A percentile compares a stretch with the other conserved stretches of the same genome.
These are phyloP conservation scores for Dactylellina drechsleri DNA, from an alignment of 2,329 filamentous ascomycete species.

Conservation along the genomic window DNA sequence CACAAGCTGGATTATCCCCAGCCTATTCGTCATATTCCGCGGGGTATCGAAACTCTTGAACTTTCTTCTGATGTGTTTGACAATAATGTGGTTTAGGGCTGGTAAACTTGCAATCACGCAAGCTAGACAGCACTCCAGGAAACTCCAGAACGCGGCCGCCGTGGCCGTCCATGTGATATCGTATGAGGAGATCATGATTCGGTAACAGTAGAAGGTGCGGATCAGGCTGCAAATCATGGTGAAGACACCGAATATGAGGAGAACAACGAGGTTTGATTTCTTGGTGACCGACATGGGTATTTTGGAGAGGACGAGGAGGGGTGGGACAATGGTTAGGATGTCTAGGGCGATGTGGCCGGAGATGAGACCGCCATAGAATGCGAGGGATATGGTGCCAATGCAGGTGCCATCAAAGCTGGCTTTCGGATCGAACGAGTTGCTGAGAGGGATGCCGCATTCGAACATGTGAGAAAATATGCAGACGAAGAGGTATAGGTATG, in stretches of 20 bases:
- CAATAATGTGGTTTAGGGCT: constrained; percentile 36
- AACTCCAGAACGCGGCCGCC: constrained; percentile 36
- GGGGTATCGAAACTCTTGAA: neutral
- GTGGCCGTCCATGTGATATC: constrained; percentile 44
- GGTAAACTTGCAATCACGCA: constrained; percentile 41
- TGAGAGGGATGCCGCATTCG: constrained; percentile 30
- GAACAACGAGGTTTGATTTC: constrained; percentile 30
- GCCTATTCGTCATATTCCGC: neutral
- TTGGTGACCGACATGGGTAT: constrained; percentile 30
- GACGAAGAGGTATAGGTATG: constrained; percentile 21
- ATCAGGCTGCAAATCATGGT: constrained; percentile 33
- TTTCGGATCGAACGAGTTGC: constrained; percentile 14
- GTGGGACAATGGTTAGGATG: constrained; percentile 39
- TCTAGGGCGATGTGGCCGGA: constrained; percentile 39
- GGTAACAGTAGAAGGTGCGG: constrained; percentile 33
- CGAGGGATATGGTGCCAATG: constrained; percentile 21
- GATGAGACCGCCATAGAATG: constrained; percentile 33
- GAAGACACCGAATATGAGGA: constrained; percentile 29
- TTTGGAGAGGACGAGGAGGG: constrained; percentile 27
- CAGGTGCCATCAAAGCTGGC: constrained; percentile 33
- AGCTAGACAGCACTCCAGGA: constrained; percentile 29
- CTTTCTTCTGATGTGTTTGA: constrained; percentile 15
- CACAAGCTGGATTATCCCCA: constrained; percentile 3
- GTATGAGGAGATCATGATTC: constrained; percentile 21
- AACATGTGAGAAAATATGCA: constrained; percentile 27